Evolutionary conservation across 2,329 filamentous ascomycete species (phyloP).

Genomic region (Pseudonectria foliicola): DNA sequence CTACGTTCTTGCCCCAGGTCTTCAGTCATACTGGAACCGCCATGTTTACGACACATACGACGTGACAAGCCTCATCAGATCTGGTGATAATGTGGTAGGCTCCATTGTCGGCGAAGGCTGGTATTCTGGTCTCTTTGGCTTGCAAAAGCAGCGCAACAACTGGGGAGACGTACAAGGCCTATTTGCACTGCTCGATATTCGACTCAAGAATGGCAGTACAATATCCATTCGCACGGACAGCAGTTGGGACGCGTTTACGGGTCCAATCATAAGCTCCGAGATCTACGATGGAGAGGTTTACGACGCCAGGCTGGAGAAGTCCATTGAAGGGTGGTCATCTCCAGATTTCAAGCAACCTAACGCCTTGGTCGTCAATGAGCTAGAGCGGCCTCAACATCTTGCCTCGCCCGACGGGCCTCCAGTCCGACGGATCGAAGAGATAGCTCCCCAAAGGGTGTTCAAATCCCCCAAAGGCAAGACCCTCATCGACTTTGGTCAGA

Average conservation of each 20-base stretch:
- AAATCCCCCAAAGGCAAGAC: constrained; percentile 34
- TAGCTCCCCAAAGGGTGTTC: constrained; percentile 16
- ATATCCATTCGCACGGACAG: constrained; percentile 26
- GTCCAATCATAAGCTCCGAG: constrained; percentile 3
- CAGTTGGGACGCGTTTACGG: constrained; percentile 20
- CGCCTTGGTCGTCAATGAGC: no score
- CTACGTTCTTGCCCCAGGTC: constrained; percentile 41
- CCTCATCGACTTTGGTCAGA: constrained; percentile 51
- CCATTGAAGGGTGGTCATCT: no score
- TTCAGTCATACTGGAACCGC: constrained; percentile 43
- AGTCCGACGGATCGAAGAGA: constrained; percentile 5
- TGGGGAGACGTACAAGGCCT: constrained; percentile 27
- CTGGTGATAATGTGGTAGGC: constrained; percentile 29
- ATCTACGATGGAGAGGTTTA: constrained; percentile 6
- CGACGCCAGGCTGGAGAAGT: constrained; percentile 3
- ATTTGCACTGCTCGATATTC: constrained; percentile 13
- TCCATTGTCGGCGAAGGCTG: constrained; percentile 41
- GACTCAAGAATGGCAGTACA: constrained; percentile 27
- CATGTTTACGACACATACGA: constrained; percentile 49
- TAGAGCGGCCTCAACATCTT: background rate
- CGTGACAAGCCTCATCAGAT: constrained; percentile 34
- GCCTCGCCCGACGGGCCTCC: background rate
- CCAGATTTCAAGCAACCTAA: no score
- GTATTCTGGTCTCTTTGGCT: constrained; percentile 29
- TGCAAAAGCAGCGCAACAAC: constrained; percentile 12